Evolutionary conservation across 257 asterid species (phyloP), one percentile per base, ranked within the genome.

Genomic region (Lantana camara): DNA sequence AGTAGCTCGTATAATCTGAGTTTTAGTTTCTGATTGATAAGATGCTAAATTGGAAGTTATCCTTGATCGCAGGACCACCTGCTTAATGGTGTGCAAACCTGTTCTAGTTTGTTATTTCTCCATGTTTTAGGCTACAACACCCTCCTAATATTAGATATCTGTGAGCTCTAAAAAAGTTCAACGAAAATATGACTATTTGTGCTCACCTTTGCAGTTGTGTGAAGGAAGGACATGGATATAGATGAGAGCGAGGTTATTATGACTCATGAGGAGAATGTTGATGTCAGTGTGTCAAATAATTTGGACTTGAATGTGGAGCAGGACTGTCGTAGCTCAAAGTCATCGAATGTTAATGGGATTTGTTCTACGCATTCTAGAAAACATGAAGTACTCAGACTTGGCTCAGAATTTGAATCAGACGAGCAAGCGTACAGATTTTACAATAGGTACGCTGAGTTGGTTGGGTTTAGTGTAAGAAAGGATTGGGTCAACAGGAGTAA

Each of bases 401-500:
- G 80, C 10, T 53, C 64, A 7, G 89, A 83, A 73, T 83, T 83
- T 71, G 84, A 75, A 16, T 72, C 86, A 3, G 89, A 83, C 22
- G 89, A 83, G 69, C 83, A 78, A 54, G 85, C 87, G 1, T 78
- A 83, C 56, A 62, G 50, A 45, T 80, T 64, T 67, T 83, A 83
- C 63, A 66, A 67, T 37, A 80, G 60, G 68, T 83, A 83, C 54
- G 90, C 87, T 41, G 83, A 74, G 77, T 59, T 83, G 78, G 87
- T 62, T 13, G 90, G 90, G 64, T 83, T 83, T 48, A 78, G 75
- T 57, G 76, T 83, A 10, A 64, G 90, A 64, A 83, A 83, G 73
- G 90, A 83, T 54, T 83, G 90, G 90, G 85, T 83, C 67, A 83
- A 83, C 60, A 73, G 81, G 77, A 83, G 90, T 73, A 83, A 83